Evolutionary conservation across 306 rosid genomes (phyloP).

Genomic region (Cicer pinnatifidum): DNA sequence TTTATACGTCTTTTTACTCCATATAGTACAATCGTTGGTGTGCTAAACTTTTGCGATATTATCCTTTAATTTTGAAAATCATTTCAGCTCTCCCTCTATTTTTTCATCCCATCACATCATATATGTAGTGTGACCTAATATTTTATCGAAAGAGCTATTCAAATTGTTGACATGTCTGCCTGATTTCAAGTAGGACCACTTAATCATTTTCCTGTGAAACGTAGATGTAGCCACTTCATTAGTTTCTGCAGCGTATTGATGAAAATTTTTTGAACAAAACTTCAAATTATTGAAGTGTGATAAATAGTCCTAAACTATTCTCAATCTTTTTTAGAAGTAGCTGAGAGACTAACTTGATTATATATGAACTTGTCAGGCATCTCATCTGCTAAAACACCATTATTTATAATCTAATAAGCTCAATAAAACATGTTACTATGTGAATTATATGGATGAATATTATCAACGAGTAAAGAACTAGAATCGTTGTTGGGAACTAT

Average conservation of each 20-base stretch:
- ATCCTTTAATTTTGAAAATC: slow-evolving; percentile 25
- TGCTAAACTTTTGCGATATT: neutral
- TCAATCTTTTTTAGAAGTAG: too few relatives aligned
- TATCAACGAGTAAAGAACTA: neutral
- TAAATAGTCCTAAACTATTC: too few relatives aligned
- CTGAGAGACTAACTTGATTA: neutral
- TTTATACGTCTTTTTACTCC: neutral
- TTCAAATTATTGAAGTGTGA: too few relatives aligned
- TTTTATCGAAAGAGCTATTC: slow-evolving; percentile 6
- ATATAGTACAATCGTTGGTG: neutral
- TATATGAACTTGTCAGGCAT: neutral
- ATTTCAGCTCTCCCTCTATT: neutral
- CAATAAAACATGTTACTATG: neutral
- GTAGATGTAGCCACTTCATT: neutral
- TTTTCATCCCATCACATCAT: neutral
- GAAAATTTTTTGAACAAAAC: too few relatives aligned
- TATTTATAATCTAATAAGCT: neutral
- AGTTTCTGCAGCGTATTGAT: neutral
- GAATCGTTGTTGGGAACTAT: neutral
- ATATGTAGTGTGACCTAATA: slow-evolving; percentile 17
- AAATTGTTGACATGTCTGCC: neutral
- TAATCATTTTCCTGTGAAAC: neutral
- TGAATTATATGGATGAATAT: slow-evolving; percentile 6
- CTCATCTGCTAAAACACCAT: neutral
- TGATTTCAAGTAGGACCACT: neutral